Percentiles rank a stretch among this genome's conserved stretches.
Conservation (phyloP, 129 eudicot genomes). For the Mikania micrantha region DNA sequence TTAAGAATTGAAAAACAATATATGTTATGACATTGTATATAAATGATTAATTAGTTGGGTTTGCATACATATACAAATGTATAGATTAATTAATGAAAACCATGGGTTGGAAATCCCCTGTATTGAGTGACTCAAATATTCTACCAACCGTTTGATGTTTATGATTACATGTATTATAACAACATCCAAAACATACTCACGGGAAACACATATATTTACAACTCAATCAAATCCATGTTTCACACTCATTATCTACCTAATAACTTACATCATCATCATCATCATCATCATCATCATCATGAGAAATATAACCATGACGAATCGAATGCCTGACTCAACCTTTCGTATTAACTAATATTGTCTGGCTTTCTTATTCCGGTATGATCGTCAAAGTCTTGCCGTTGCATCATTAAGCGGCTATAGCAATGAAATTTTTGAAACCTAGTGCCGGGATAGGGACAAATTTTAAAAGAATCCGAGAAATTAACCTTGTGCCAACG, state of each 20-base stretch:
- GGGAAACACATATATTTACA: slow-evolving; percentile 1
- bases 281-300: too few relatives aligned
- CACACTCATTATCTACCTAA: not conserved
- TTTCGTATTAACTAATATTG: too few relatives aligned
- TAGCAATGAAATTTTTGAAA: too few relatives aligned
- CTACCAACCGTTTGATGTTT: not conserved
- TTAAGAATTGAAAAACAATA: not conserved
- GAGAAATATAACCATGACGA: not conserved
- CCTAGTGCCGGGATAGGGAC: too few relatives aligned
- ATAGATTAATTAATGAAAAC: not conserved
- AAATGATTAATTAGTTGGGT: not conserved
- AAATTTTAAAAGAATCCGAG: too few relatives aligned
- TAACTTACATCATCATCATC: not conserved
- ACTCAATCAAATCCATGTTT: not conserved
- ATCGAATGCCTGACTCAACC: too few relatives aligned
- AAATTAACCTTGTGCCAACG: too few relatives aligned
- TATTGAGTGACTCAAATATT: slow-evolving; percentile 13
- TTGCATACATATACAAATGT: not conserved
- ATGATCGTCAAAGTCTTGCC: too few relatives aligned
- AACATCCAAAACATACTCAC: slow-evolving; percentile 25
- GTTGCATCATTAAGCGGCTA: too few relatives aligned
- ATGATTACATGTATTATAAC: slow-evolving; percentile 9
- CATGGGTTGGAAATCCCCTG: slow-evolving; percentile 17
- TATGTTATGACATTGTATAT: not conserved
- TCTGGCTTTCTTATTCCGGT: too few relatives aligned